Evolutionary conservation across 2,329 filamentous ascomycete species (phyloP).

Genomic region (Aspergillus bombycis): DNA sequence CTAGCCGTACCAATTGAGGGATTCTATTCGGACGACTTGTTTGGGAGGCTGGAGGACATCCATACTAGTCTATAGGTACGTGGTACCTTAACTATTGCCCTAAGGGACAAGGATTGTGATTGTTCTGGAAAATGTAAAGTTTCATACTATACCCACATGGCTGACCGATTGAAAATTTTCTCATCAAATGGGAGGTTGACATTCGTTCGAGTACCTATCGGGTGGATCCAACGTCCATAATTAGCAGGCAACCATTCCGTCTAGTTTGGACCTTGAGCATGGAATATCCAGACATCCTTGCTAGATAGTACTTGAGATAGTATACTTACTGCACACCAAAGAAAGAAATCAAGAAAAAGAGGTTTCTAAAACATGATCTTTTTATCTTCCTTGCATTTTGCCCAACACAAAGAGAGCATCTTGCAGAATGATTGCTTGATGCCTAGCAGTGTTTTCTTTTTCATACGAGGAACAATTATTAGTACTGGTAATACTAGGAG

Average conservation of each 20-base stretch:
- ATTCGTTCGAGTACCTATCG: not conserved
- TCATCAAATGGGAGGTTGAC: conserved; percentile 1
- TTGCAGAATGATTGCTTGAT: not conserved
- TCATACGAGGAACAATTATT: not conserved
- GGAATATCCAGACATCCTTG: not conserved
- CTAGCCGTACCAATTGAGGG: not conserved
- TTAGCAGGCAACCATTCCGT: not conserved
- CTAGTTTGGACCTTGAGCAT: not conserved
- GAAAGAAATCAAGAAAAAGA: not conserved
- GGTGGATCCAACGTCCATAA: not conserved
- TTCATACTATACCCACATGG: conserved; percentile 6
- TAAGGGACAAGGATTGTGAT: conserved; percentile 7
- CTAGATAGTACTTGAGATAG: not conserved
- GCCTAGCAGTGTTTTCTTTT: not conserved
- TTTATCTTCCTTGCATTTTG: not conserved
- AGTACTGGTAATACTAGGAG: not conserved
- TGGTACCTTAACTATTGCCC: not conserved
- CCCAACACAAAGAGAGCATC: not conserved
- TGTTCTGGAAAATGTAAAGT: conserved; percentile 7
- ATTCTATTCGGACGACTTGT: not conserved
- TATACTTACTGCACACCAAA: too few species aligned
- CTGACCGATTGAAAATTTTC: conserved; percentile 6
- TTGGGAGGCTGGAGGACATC: not conserved
- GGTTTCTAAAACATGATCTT: too few species aligned
- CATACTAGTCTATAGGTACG: not conserved